These are phyloP conservation scores for Aspergillus sp. DNA, from an alignment of 2,329 filamentous ascomycete species.

Conservation along the genomic window DNA sequence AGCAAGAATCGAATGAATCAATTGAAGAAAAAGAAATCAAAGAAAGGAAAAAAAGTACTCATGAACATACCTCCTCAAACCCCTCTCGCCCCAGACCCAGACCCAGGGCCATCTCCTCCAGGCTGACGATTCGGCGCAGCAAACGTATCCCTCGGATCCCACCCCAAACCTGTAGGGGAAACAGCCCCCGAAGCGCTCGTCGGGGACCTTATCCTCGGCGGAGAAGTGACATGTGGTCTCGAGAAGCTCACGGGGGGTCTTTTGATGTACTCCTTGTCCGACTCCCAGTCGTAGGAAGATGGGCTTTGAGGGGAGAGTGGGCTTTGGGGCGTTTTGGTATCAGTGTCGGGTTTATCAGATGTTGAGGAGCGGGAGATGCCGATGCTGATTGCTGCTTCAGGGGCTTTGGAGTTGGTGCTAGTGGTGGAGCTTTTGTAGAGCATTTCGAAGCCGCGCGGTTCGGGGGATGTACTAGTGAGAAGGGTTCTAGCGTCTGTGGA, in stretches of 20 bases:
- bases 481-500: constrained; percentile 62
- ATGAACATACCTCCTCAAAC: background rate
- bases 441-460: constrained; percentile 73
- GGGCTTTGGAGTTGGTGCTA: constrained; percentile 21
- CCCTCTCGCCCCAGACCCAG: background rate
- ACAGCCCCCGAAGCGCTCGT: no score
- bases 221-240: no score
- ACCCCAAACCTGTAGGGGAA: no score
- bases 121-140: no score
- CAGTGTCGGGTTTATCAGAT: constrained; percentile 6
- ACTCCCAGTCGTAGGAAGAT: no score
- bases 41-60: background rate
- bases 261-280: background rate
- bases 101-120: no score
- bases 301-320: no score
- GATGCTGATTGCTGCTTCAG: constrained; percentile 17
- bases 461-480: constrained; percentile 51
- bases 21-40: background rate
- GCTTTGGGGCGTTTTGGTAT: background rate
- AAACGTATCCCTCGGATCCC: no score
- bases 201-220: no score
- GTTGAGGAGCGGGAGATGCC: constrained; percentile 18
- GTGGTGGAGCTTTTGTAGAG: constrained; percentile 36
- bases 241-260: constrained; percentile 44
- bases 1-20: background rate